Base-by-base conservation (phyloP, 2,329 filamentous ascomycete species). In the Daldinia sp. region DNA sequence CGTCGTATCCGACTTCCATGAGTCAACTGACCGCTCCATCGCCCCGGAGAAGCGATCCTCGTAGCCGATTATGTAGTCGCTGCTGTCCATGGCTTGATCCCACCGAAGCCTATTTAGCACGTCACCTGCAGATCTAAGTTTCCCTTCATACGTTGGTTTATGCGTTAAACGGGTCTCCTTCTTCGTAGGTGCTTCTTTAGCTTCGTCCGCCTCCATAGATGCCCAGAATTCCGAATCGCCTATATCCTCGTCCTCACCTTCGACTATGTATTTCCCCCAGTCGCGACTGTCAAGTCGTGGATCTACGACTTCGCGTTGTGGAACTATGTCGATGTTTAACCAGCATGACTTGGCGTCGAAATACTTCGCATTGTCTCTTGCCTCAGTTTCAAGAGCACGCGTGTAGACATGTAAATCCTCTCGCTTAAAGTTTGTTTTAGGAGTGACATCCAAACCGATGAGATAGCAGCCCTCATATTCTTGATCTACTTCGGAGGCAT, bases 391-490 rank as follows among this genome's bases (percentile, higher is more conserved):
- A 43, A 87, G 87, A 6, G 75, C 73, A 15, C 77, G 76, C 23
- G 90, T 75, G 39, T 23, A 15, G 21, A 13, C 5, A 8, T 15
- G 2, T 9, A 45, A 45, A n/a, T n/a, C n/a, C 83, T 78, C 52
- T 75, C 79, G 2, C 71, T 67, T 60, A 73, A 73, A 2, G 64
- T 55, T 11, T 69, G 53, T n/a, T n/a, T n/a, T n/a, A n/a, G n/a
- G n/a, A n/a, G n/a, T n/a, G 10, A 68, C 68, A 9, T 81, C 78
- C 10, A 90, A 77, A 0, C 88, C 88, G 17, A 90, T 79, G 2
- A 90, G 79, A 70, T 90, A 90, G 64, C 80, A 86, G 2, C 85
- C 85, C 34, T 86, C 80, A 64, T 86, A 87, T 61, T 89, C 85
- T 27, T 21, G 70, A 58, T 68, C 72, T 0, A 77, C 71, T 3